Base-by-base conservation (phyloP, 1,284 basidiomycete species). In the Ceratobasidium sp. region DNA sequence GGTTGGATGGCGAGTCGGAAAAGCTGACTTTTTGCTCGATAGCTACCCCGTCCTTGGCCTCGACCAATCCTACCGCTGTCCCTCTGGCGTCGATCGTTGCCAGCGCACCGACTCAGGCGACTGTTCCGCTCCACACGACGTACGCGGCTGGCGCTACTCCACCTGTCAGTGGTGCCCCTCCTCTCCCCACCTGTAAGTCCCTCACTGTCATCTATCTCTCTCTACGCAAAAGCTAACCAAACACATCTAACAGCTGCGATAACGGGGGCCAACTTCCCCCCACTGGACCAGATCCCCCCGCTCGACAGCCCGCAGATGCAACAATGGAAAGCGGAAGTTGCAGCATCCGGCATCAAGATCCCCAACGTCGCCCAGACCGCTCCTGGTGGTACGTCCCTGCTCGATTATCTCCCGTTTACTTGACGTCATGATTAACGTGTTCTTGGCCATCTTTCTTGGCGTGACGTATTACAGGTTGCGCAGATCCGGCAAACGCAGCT, bases 291-390 rank as follows among this genome's bases (percentile, higher is more conserved):
- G 28, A 83, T 91, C 15, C 92, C 94, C 9, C 88, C 90, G n/a
- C 90, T 90, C 66, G 80, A 84, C 81, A 90, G 90, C n/a, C 79
- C 86, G 1, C 87, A 94, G 80, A 93, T 96, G 20, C 82, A 88
- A 78, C 81, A 87, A 79, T 96, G 95, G 95, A 85, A 96, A 87
- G 87, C 89, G 81, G 91, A 95, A 94, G 38, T 79, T 79, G 65
- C 68, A n/a, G 64, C 66, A 40, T 78, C 69, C 6, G 93, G 92
- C 10, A 87, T 88, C 79, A 81, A 90, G 81, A 92, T 95, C 78
- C 95, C 95, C 9, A 83, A 91, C 80, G 83, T 94, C 57, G 70
- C 85, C 33, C 89, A 89, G 3, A 85, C 84, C 90, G 92, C 33
- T 2, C 15, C 42, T 20, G 68, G 68, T n/a, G 68, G 68, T 70